Percentiles rank a stretch among this genome's conserved stretches.
Evolutionary conservation across 768 basidiomycete genomes (phyloP).

Genomic region (Naganishia randhawae): DNA sequence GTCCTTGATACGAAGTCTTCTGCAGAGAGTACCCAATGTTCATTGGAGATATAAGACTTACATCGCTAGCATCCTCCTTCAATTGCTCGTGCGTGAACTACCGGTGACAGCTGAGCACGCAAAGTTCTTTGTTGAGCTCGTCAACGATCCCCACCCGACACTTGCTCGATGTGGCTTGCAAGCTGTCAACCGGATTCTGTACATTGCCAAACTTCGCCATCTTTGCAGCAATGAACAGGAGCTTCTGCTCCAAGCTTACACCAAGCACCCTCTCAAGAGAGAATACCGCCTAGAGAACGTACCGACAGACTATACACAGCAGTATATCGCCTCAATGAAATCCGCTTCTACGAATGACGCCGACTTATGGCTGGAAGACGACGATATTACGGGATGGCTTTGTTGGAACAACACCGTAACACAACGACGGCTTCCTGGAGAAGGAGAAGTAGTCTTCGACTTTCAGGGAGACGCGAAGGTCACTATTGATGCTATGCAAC

Average conservation of each 20-base stretch:
- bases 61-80: constrained; percentile 7
- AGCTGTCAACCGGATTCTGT: constrained; percentile 64
- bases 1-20: constrained; percentile 2
- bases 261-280: constrained; percentile 65
- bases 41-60: constrained; percentile 18
- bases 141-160: constrained; percentile 44
- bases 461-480: constrained; percentile 62
- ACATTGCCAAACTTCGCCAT: constrained; percentile 71
- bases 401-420: constrained; percentile 66
- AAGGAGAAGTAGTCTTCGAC: constrained; percentile 41
- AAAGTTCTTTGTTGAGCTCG: constrained; percentile 38
- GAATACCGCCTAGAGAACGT: constrained; percentile 56
- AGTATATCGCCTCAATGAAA: constrained; percentile 62
- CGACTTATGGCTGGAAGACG: constrained; percentile 56
- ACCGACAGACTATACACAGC: constrained; percentile 57
- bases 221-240: constrained; percentile 63
- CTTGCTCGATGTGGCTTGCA: constrained; percentile 58
- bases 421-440: constrained; percentile 39
- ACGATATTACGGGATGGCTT: constrained; percentile 72
- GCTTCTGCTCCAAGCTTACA: constrained; percentile 61
- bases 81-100: constrained; percentile 36
- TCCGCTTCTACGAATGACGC: constrained; percentile 50
- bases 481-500: constrained; percentile 59
- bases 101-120: constrained; percentile 40
- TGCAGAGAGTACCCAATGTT: constrained; percentile 10